A percentile compares a stretch with the other conserved stretches of the same genome.
These are phyloP conservation scores for Pestalotiopsis fici DNA, from an alignment of 2,329 filamentous ascomycete species.

Conservation along the genomic window DNA sequence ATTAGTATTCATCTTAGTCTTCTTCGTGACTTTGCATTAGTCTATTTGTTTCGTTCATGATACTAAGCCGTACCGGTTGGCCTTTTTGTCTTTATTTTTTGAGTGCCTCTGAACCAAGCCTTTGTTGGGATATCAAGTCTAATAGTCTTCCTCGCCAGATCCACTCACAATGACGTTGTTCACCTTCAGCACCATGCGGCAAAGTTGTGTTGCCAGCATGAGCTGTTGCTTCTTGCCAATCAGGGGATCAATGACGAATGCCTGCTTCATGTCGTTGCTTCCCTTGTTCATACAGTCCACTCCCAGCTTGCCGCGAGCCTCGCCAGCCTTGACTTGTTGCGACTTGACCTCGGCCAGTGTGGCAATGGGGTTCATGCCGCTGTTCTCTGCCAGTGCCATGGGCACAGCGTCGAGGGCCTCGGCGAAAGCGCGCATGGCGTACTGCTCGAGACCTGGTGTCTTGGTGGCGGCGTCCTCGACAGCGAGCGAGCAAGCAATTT, in stretches of 20 bases:
- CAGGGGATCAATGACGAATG: conserved; percentile 96
- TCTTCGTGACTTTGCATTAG: conserved; percentile 7
- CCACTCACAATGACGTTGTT: conserved; percentile 96
- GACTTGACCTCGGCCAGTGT: conserved; percentile 95
- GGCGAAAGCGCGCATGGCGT: conserved; percentile 96
- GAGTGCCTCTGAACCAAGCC: not conserved
- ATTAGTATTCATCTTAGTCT: not conserved
- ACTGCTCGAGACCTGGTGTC: conserved; percentile 96
- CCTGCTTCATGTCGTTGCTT: conserved; percentile 95
- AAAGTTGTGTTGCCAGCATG: conserved; percentile 93
- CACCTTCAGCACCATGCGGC: conserved; percentile 96
- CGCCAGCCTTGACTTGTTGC: conserved; percentile 80
- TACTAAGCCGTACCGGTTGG: not conserved
- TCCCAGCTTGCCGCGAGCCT: conserved; percentile 66
- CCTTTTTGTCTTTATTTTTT: not conserved
- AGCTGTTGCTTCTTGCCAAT: conserved; percentile 98
- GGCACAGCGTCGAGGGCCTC: conserved; percentile 92
- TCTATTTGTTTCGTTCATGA: conserved; percentile 7
- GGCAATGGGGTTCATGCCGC: conserved; percentile 91
- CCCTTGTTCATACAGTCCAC: conserved; percentile 98
- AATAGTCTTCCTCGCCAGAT: conserved; percentile 85
- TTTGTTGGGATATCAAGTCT: conserved; percentile 30
- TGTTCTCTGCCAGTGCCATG: conserved; percentile 97
- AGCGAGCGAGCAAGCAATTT: conserved; percentile 94
- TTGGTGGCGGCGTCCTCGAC: conserved; percentile 94